Evolutionary conservation across 169 alveolate species (phyloP), one percentile per base, ranked within the genome.

Genomic region (Plasmodium falciparum): DNA sequence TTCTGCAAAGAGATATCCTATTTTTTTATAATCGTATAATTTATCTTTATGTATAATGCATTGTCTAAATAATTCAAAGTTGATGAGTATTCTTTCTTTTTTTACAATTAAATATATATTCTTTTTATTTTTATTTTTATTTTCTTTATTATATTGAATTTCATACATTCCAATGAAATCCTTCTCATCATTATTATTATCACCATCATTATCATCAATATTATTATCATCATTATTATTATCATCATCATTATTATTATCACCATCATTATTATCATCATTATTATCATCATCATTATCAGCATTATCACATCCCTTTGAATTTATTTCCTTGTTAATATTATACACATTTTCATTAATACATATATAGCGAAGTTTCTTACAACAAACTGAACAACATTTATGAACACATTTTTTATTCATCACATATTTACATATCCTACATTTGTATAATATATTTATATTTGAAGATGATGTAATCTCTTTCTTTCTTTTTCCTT

Each of bases 301-400:
- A 33, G 1, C 17, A 7, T 3, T 20, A 8, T 6, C 33, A 7
- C 3, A 17, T 52, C 22, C 12, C 0, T 54, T 20, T 7, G 20
- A 0, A 13, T 15, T 17, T 12, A 0, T 26, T 9, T 58, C 24
- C 0, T 49, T 33, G 2, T 33, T 2, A n/a, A 2, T 45, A 12
- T 45, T 59, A 33, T 20, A 4, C 8, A 7, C 7, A 7, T 12
- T 43, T 7, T 69, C 74, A 3, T 62, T 67, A 8, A 45, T 22
- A 72, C 24, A 69, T 49, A 83, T 63, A 49, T 69, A 83, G 1
- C 91, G 12, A 7, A 83, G 15, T 33, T 83, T 83, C 20, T 73
- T 67, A 62, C 91, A 83, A 17, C 91, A 83, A 15, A 15, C 1
- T 11, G 91, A 50, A 62, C 91, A 83, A 17, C 85, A 69, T 29